A percentile compares a stretch with the other conserved stretches of the same genome.
These are phyloP conservation scores for Zygotorulaspora sp. DNA, from an alignment of 805 yeast species.

Conservation along the genomic window DNA sequence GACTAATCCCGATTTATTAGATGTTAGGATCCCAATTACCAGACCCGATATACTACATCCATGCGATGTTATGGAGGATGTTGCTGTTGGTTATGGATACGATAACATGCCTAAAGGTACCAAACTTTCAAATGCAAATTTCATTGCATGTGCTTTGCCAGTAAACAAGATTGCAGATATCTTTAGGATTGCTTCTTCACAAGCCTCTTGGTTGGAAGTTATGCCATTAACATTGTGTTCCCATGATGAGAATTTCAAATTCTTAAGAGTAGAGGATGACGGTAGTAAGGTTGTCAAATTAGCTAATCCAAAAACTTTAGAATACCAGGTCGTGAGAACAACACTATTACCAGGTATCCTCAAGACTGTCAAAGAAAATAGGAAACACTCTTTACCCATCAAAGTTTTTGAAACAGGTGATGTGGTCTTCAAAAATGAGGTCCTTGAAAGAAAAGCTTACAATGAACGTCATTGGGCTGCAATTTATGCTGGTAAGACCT, in stretches of 20 bases:
- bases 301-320: slow-evolving; percentile 94
- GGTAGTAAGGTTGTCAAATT: slow-evolving; percentile 77
- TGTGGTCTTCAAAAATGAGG: slow-evolving; percentile 76
- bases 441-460: slow-evolving; percentile 80
- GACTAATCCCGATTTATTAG: slow-evolving; percentile 40
- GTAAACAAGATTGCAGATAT: slow-evolving; percentile 89
- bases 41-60: slow-evolving; percentile 95
- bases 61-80: slow-evolving; percentile 98
- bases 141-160: slow-evolving; percentile 82
- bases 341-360: slow-evolving; percentile 89
- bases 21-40: slow-evolving; percentile 81
- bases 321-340: slow-evolving; percentile 97
- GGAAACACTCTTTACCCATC: slow-evolving; percentile 92
- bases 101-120: slow-evolving; percentile 76
- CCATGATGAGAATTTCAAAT: slow-evolving; percentile 93
- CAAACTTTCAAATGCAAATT: slow-evolving; percentile 70
- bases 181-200: slow-evolving; percentile 83
- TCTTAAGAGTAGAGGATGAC: slow-evolving; percentile 70
- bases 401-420: slow-evolving; percentile 95
- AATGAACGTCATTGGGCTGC: slow-evolving; percentile 96
- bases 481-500: slow-evolving; percentile 86
- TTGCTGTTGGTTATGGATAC: slow-evolving; percentile 93
- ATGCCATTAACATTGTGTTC: slow-evolving; percentile 94
- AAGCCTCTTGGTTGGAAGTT: slow-evolving; percentile 94
- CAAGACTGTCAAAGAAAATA: slow-evolving; percentile 92